Conservation (phyloP, 202 grass and related monocot species). For the Bolboschoenoplectus hybrid region DNA sequence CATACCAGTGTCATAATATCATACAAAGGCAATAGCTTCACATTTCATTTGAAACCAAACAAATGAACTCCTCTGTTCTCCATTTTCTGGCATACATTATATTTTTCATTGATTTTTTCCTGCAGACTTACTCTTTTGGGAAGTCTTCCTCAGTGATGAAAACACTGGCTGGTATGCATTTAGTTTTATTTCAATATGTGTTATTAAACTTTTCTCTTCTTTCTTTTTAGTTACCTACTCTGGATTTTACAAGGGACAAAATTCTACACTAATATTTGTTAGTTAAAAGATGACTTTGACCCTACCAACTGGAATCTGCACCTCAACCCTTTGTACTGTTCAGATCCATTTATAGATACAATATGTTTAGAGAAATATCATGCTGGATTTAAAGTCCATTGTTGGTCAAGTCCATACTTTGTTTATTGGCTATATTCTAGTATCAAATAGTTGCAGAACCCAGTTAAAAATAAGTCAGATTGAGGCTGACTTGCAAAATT, state of each 20-base stretch:
- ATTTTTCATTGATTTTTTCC: constrained; percentile 22
- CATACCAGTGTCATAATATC: constrained; percentile 12
- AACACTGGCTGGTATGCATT: constrained; percentile 76
- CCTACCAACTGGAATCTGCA: background rate
- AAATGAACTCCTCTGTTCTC: constrained; percentile 39
- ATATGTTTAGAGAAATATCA: constrained; percentile 2
- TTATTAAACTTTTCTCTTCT: constrained; percentile 15
- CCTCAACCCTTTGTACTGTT: constrained; percentile 2
- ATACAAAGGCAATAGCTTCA: constrained; percentile 30
- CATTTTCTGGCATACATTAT: constrained; percentile 32
- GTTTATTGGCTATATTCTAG: background rate
- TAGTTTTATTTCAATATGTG: constrained; percentile 21
- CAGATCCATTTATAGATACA: background rate
- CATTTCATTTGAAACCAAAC: constrained; percentile 22
- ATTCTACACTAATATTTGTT: background rate
- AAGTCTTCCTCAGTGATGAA: constrained; percentile 96
- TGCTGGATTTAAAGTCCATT: background rate
- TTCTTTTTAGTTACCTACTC: background rate
- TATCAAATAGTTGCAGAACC: background rate
- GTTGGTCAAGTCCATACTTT: background rate
- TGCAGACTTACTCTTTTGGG: constrained; percentile 96
- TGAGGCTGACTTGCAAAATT: background rate
- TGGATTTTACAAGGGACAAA: background rate
- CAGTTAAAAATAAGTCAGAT: constrained; percentile 18
- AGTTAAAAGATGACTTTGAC: background rate